Conservation (phyloP, 129 eudicot species). For the Centaurea solstitialis region DNA sequence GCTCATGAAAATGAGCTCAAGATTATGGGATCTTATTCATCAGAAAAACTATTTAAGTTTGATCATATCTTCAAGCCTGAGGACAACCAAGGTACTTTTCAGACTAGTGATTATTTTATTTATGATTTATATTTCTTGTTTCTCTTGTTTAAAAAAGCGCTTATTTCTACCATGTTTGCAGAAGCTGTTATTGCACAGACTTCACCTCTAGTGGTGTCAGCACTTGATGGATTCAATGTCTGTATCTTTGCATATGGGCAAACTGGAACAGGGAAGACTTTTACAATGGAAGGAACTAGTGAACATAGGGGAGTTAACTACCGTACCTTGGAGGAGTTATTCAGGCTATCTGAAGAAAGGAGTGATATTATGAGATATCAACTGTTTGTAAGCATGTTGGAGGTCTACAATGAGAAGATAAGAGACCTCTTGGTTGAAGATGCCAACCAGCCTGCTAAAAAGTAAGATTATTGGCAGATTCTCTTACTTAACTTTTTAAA, state of each 20-base stretch:
- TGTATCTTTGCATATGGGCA: conserved; percentile 99
- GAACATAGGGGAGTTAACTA: conserved; percentile 95
- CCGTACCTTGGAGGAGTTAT: conserved; percentile 80
- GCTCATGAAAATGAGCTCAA: conserved; percentile 80
- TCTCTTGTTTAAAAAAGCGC: too few relatives aligned
- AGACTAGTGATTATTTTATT: background rate
- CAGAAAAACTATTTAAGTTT: conserved; percentile 84
- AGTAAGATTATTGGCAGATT: conserved; percentile 44
- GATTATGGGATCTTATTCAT: conserved; percentile 65
- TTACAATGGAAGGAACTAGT: conserved; percentile 95
- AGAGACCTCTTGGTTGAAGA: conserved; percentile 85
- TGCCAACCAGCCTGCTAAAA: conserved; percentile 59
- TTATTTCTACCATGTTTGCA: conserved; percentile 37
- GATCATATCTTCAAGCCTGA: conserved; percentile 85
- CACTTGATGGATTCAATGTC: conserved; percentile 87
- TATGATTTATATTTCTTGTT: background rate
- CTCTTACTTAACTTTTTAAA: background rate
- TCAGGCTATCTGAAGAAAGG: conserved; percentile 63
- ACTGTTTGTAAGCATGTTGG: conserved; percentile 91
- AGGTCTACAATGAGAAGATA: conserved; percentile 96
- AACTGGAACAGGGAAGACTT: conserved; percentile 97
- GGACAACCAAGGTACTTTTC: conserved; percentile 74
- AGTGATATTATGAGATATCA: conserved; percentile 73
- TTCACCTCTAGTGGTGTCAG: conserved; percentile 77
- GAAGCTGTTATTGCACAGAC: conserved; percentile 80